Evolutionary conservation across 768 basidiomycete species (phyloP), one percentile per base, ranked within the genome.

Genomic region (Russula abietina): DNA sequence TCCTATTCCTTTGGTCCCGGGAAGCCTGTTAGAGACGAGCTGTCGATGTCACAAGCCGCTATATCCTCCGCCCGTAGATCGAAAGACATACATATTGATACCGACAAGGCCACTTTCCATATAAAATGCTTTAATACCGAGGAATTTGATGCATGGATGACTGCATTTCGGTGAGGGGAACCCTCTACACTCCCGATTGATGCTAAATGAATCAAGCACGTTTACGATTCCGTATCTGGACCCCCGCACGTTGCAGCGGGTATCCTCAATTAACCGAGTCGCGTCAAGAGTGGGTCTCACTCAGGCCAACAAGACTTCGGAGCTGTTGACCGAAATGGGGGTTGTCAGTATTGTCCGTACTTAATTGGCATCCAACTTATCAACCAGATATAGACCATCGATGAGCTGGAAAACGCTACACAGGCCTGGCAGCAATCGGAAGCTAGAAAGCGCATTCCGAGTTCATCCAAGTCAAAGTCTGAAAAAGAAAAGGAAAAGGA

Each of bases 21-120:
- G 12, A 85, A 84, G 60, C 84, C 88, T 22, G 69, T 83, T 61
- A 83, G 91, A 53, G 91, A 93, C 71, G 82, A 86, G 65, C 74
- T 92, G 54, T 78, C 76, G 26, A 75, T 75, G 1, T 80, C 82
- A 46, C 81, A 83, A 69, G 88, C 91, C 33, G 89, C 89, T n/a
- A 85, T 93, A 62, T 84, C 89, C 24, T 89, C 88, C 22, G 78
- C 83, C 5, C 77, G 78, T n/a, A 86, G 86, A 4, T 82, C 86
- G 62, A 89, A 81, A 71, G 88, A 92, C 69, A 89, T 93, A 55
- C 89, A 91, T 68, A 78, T 93, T 53, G 91, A 93, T 69, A 85
- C 88, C 3, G 80, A 77, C 68, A 84, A 78, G 49, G 86, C 86
- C 30, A 92, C 88, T 0, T 93, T 92, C 71, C 91, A 93, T 73